Evolutionary conservation across 2,329 filamentous ascomycete species (phyloP).

Genomic region (Pseudogymnoascus sp.): DNA sequence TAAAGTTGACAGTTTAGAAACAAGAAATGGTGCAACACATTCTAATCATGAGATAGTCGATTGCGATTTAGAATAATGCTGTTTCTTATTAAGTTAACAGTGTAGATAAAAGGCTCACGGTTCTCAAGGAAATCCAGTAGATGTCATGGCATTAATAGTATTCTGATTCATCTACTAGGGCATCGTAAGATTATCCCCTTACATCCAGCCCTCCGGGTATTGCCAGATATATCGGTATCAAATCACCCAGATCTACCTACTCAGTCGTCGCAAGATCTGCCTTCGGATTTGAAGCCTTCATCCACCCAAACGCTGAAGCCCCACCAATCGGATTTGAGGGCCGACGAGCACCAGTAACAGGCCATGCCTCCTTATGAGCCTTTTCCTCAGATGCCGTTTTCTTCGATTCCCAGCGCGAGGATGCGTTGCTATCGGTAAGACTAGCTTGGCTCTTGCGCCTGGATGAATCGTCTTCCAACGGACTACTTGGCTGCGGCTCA

Average conservation of each 20-base stretch:
- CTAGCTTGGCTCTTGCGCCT: conserved; percentile 45
- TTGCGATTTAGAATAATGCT: neutral
- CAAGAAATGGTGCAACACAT: neutral
- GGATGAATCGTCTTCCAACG: conserved; percentile 36
- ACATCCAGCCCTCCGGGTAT: neutral
- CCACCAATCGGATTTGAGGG: conserved; percentile 78
- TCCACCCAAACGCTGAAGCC: conserved; percentile 91
- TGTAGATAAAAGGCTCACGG: neutral
- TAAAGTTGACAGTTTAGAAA: neutral
- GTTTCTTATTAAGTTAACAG: neutral
- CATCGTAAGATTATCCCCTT: neutral
- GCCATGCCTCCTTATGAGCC: conserved; percentile 11
- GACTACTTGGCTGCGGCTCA: conserved; percentile 37
- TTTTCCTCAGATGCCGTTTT: conserved; percentile 32
- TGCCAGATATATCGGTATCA: conserved; percentile 2
- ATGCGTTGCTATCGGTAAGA: conserved; percentile 23
- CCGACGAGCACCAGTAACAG: conserved; percentile 35
- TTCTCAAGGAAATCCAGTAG: neutral
- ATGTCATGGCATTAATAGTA: neutral
- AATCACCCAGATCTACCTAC: conserved; percentile 2
- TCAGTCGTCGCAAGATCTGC: conserved; percentile 18
- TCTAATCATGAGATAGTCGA: neutral
- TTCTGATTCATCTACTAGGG: neutral
- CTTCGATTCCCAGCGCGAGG: conserved; percentile 44
- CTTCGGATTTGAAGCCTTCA: conserved; percentile 51